Percentiles rank a stretch among this genome's conserved stretches.
These are phyloP conservation scores for Starmerella kuoi DNA, from an alignment of 805 yeast species.

Conservation along the genomic window DNA sequence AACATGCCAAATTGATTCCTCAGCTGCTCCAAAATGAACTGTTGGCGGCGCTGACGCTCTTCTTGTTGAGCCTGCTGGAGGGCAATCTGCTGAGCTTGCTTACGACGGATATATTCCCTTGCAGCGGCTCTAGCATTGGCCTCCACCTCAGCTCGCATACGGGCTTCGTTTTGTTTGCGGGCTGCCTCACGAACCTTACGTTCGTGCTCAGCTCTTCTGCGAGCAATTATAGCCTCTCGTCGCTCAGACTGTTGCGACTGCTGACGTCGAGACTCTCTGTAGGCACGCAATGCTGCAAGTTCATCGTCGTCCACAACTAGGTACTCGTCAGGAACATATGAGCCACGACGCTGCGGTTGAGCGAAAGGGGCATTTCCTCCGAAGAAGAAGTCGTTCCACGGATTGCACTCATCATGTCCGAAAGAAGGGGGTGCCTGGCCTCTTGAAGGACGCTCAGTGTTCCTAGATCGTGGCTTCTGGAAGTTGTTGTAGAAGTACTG, in stretches of 20 bases:
- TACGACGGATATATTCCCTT: constrained; percentile 9
- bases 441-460: not conserved
- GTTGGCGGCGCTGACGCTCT: constrained; percentile 15
- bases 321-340: constrained; percentile 5
- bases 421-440: not conserved
- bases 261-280: constrained; percentile 8
- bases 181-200: constrained; percentile 3
- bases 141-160: constrained; percentile 8
- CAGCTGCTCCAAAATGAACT: constrained; percentile 15
- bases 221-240: constrained; percentile 1
- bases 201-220: constrained; percentile 10
- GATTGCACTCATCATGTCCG: not conserved
- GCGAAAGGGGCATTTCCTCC: not conserved
- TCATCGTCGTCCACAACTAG: constrained; percentile 13
- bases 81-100: constrained; percentile 13
- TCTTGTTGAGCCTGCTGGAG: constrained; percentile 11
- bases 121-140: constrained; percentile 16
- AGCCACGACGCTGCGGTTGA: not conserved
- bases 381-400: not conserved
- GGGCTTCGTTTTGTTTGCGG: not conserved
- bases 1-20: constrained; percentile 13
- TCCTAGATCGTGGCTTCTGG: not conserved
- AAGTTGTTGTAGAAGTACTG: constrained; percentile 10
- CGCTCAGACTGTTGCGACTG: constrained; percentile 10
- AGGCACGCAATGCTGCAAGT: constrained; percentile 9